A percentile compares a stretch with the other conserved stretches of the same genome.
These are phyloP conservation scores for Ramularia collo-cygni DNA, from an alignment of 2,329 filamentous ascomycete species.

Conservation along the genomic window DNA sequence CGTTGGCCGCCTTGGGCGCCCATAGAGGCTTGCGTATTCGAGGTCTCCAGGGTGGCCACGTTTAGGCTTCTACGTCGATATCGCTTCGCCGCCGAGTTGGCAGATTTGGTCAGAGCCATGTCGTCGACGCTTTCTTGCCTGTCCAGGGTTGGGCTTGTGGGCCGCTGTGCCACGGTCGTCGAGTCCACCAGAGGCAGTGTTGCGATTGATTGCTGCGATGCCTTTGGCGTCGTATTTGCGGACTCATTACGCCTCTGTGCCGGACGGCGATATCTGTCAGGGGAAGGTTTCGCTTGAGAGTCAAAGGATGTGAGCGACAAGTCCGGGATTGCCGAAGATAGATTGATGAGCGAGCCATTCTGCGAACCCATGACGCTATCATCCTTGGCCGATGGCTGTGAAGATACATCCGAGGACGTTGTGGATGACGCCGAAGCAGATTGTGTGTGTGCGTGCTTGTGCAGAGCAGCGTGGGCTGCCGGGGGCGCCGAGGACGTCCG, in stretches of 20 bases:
- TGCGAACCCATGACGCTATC: slow-evolving; percentile 28
- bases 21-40: slow-evolving; percentile 19
- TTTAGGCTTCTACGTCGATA: slow-evolving; percentile 80
- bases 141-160: slow-evolving; percentile 8
- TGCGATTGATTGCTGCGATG: slow-evolving; percentile 21
- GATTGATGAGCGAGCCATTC: slow-evolving; percentile 37
- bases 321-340: slow-evolving; percentile 48
- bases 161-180: neutral
- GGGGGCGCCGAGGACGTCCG: slow-evolving; percentile 50
- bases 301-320: slow-evolving; percentile 50
- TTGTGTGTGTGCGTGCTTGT: slow-evolving; percentile 36
- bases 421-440: slow-evolving; percentile 37
- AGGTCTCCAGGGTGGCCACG: slow-evolving; percentile 43
- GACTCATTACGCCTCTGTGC: slow-evolving; percentile 50
- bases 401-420: slow-evolving; percentile 43
- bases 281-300: slow-evolving; percentile 58
- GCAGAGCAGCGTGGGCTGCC: slow-evolving; percentile 18
- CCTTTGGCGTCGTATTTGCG: slow-evolving; percentile 31
- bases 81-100: slow-evolving; percentile 61
- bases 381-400: slow-evolving; percentile 29
- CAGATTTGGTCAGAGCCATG: slow-evolving; percentile 53
- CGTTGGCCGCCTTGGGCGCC: slow-evolving; percentile 18
- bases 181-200: neutral
- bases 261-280: slow-evolving; percentile 75
- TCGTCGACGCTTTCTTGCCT: slow-evolving; percentile 56